These are phyloP conservation scores for Acanthamoeba lenticulata DNA, from an alignment of 208 protist species.

Conservation along the genomic window DNA sequence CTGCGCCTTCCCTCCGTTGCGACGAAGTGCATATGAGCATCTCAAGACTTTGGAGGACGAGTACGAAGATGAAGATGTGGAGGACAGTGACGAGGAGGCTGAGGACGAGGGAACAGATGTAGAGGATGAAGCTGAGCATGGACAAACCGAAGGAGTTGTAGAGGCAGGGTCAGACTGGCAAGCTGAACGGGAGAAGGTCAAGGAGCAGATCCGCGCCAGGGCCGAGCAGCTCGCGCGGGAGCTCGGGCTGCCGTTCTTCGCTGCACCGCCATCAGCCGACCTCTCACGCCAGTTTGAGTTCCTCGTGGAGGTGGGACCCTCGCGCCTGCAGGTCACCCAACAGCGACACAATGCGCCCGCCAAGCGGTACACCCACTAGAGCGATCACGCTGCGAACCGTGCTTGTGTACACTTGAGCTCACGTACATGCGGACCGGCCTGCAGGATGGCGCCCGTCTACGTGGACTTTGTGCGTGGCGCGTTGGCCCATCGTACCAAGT, in stretches of 20 bases:
- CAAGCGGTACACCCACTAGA: neutral
- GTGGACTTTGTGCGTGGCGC: slow-evolving; percentile 28
- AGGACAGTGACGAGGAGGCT: neutral
- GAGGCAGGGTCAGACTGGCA: neutral
- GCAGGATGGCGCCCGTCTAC: slow-evolving; percentile 47
- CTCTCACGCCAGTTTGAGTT: slow-evolving; percentile 10
- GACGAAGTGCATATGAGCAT: neutral
- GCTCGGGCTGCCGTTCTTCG: neutral
- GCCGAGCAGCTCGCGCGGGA: neutral
- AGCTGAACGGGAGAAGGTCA: neutral
- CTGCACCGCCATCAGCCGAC: neutral
- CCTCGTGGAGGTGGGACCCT: neutral
- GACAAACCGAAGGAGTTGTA: neutral
- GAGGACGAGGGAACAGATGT: neutral
- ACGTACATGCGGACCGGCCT: neutral
- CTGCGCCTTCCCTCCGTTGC: neutral
- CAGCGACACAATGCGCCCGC: neutral
- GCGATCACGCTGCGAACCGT: neutral
- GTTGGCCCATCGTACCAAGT: neutral
- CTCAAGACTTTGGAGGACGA: neutral
- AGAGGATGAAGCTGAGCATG: neutral
- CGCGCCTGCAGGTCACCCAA: neutral
- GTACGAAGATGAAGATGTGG: neutral
- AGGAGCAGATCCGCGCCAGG: neutral
- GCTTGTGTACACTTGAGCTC: neutral